Evolutionary conservation across 2,329 filamentous ascomycete genomes (phyloP).

Genomic region (Ophiostoma fasciatum): DNA sequence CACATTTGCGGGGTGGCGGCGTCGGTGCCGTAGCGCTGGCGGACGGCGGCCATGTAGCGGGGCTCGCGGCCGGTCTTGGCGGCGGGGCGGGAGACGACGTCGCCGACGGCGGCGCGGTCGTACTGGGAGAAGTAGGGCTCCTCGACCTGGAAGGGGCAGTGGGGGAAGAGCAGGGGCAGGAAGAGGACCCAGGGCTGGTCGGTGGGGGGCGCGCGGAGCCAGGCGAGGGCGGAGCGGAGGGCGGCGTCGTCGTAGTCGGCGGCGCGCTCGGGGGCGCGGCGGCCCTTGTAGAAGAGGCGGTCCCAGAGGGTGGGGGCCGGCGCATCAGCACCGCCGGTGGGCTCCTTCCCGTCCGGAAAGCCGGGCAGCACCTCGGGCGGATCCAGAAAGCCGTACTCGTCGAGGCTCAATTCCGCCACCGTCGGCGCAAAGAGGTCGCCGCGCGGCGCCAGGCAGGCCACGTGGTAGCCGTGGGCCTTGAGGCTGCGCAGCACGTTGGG

Average conservation of each 20-base stretch:
- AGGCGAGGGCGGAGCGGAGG: conserved; percentile 25
- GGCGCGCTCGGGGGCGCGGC: conserved; percentile 21
- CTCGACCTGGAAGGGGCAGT: conserved; percentile 32
- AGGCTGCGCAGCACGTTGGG: conserved; percentile 29
- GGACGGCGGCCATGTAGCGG: conserved; percentile 24
- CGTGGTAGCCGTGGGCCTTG: conserved; percentile 30
- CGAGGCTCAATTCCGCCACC: conserved; percentile 28
- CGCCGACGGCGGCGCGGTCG: conserved; percentile 14
- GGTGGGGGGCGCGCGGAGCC: conserved; percentile 26
- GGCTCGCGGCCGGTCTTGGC: conserved; percentile 26
- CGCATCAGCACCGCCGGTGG: conserved; percentile 1
- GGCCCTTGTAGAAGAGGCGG: conserved; percentile 26
- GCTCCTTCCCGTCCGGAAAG: conserved; percentile 14
- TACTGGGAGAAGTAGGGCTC: conserved; percentile 34
- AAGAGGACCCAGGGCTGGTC: conserved; percentile 28
- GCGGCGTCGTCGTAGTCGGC: conserved; percentile 30
- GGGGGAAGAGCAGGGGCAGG: conserved; percentile 27
- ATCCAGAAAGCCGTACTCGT: conserved; percentile 30
- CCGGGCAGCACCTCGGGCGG: conserved; percentile 20
- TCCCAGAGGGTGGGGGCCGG: conserved; percentile 14
- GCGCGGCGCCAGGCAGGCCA: conserved; percentile 28
- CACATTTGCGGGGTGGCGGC: conserved; percentile 26
- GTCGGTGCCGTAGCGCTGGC: conserved; percentile 23
- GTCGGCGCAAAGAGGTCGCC: conserved; percentile 27
- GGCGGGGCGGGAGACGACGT: conserved; percentile 12